These are phyloP conservation scores for Pleurotus platypus DNA, from an alignment of 768 basidiomycete genomes.

Conservation along the genomic window DNA sequence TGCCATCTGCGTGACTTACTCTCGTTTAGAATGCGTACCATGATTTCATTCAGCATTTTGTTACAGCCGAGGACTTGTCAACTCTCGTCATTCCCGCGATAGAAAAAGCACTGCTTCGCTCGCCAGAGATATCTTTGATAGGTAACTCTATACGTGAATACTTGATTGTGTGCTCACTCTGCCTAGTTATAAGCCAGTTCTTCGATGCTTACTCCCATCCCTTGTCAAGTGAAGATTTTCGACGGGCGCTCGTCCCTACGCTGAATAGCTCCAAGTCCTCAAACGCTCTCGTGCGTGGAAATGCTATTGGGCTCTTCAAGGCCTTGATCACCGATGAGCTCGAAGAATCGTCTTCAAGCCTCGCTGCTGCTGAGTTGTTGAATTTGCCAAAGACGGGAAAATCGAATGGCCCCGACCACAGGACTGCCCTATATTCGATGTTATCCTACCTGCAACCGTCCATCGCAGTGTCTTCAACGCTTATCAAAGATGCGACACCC, in stretches of 20 bases:
- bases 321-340: slow-evolving; percentile 33
- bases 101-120: slow-evolving; percentile 78
- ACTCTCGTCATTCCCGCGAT: slow-evolving; percentile 61
- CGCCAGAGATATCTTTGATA: slow-evolving; percentile 73
- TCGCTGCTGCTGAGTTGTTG: slow-evolving; percentile 62
- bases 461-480: slow-evolving; percentile 28
- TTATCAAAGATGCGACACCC: slow-evolving; percentile 41
- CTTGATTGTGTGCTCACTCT: slow-evolving; percentile 5
- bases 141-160: slow-evolving; percentile 35
- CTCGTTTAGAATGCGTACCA: slow-evolving; percentile 44
- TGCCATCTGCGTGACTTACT: slow-evolving; percentile 5
- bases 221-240: slow-evolving; percentile 44
- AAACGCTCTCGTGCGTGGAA: slow-evolving; percentile 55
- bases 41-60: slow-evolving; percentile 56
- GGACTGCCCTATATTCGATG: slow-evolving; percentile 79
- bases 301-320: slow-evolving; percentile 58
- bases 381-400: slow-evolving; percentile 80
- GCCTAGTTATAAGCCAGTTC: slow-evolving; percentile 56
- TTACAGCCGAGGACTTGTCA: slow-evolving; percentile 49
- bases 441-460: slow-evolving; percentile 51
- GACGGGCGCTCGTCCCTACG: slow-evolving; percentile 51
- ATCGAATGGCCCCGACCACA: slow-evolving; percentile 84
- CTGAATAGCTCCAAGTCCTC: slow-evolving; percentile 74
- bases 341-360: slow-evolving; percentile 33
- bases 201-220: slow-evolving; percentile 50